Conservation (phyloP, 495 filamentous ascomycete genomes). For the Xylaria castorea region DNA sequence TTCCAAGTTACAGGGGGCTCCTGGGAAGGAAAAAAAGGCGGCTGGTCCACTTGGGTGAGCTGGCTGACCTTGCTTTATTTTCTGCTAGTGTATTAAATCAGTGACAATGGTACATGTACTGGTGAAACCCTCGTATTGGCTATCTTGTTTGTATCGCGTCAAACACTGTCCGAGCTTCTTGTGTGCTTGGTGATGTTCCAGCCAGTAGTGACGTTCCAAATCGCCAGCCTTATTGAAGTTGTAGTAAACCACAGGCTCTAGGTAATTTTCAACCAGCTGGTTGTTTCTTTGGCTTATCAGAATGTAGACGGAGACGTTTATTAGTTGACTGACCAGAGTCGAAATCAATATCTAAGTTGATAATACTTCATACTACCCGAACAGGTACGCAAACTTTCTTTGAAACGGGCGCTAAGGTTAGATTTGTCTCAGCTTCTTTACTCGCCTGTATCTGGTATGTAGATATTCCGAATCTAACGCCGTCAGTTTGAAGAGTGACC, state of each 20-base stretch:
- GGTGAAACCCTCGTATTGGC: conserved; percentile 3
- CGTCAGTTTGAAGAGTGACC: background rate
- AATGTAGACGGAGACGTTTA: no score
- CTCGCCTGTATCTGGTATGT: background rate
- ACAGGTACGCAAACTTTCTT: background rate
- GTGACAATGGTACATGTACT: background rate
- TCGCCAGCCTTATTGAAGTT: background rate
- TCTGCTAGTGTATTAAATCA: background rate
- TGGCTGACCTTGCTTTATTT: background rate
- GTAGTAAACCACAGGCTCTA: no score
- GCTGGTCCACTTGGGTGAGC: conserved; percentile 1
- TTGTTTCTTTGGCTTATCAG: background rate
- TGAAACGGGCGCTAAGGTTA: background rate
- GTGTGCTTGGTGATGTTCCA: background rate
- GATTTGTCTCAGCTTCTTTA: background rate
- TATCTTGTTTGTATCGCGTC: background rate
- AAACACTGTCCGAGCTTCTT: background rate
- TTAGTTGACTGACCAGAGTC: background rate
- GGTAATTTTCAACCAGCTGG: background rate
- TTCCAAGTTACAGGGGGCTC: background rate
- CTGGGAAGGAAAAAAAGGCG: background rate
- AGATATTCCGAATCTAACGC: background rate
- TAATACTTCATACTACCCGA: background rate
- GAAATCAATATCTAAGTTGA: background rate
- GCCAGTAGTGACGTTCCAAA: background rate